Evolutionary conservation across 192 early-diverging fungal species (phyloP).

Genomic region (Bifiguratus adelaidae): DNA sequence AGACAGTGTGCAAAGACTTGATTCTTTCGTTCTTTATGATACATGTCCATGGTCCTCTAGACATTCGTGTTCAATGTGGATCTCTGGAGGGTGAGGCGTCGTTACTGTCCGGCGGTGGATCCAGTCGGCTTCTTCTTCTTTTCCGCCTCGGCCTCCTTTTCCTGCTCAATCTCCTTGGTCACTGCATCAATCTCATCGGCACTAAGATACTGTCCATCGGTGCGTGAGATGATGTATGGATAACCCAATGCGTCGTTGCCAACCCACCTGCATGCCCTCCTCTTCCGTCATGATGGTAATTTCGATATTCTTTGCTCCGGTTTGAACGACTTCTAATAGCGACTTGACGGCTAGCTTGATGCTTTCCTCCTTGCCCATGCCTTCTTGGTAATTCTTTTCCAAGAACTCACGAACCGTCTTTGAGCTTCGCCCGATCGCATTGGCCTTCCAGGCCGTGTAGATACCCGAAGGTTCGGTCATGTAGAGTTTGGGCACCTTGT

Average conservation of each 20-base stretch:
- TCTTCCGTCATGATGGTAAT: constrained; percentile 82
- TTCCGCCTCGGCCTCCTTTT: constrained; percentile 86
- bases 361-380: constrained; percentile 66
- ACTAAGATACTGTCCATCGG: constrained; percentile 55
- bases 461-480: constrained; percentile 99
- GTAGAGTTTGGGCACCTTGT: constrained; percentile 85
- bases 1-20: too few species aligned
- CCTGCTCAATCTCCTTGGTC: constrained; percentile 68
- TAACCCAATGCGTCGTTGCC: too few species aligned
- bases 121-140: constrained; percentile 53
- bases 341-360: constrained; percentile 89
- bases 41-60: too few species aligned
- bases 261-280: too few species aligned
- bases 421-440: constrained; percentile 90
- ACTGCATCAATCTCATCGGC: constrained; percentile 65
- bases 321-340: constrained; percentile 96
- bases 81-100: too few species aligned
- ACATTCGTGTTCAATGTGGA: too few species aligned
- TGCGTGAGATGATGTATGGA: too few species aligned
- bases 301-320: constrained; percentile 99
- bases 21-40: too few species aligned
- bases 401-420: constrained; percentile 98
- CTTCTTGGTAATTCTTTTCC: constrained; percentile 93
- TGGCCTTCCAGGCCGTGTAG: constrained; percentile 98
- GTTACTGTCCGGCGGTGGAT: constrained; percentile 4